These are phyloP conservation scores for Kalanchoe fedtschenkoi DNA, from an alignment of 164 flowering plant species.

Conservation along the genomic window DNA sequence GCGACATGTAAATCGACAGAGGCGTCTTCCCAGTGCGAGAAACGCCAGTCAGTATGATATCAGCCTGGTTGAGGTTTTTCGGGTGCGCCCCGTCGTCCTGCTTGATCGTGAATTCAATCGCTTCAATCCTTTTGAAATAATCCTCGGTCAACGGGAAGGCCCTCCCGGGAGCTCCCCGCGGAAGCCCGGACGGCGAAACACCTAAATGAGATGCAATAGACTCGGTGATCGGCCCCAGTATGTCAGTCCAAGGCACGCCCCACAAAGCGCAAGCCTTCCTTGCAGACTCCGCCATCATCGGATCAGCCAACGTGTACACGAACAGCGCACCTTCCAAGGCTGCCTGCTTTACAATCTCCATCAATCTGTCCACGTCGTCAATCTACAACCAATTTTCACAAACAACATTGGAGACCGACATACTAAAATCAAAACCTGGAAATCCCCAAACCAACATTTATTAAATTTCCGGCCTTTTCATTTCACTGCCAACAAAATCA, in stretches of 20 bases:
- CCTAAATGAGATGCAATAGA: conserved; percentile 73
- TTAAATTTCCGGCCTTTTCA: no score
- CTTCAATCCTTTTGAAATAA: conserved; percentile 74
- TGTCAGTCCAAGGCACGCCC: conserved; percentile 64
- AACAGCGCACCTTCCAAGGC: conserved; percentile 80
- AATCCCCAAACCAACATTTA: no score
- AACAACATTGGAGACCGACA: no score
- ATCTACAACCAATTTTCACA: conserved; percentile 25
- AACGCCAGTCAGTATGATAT: conserved; percentile 82
- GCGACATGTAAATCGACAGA: conserved; percentile 68
- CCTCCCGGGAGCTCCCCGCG: conserved; percentile 79
- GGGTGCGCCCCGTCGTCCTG: conserved; percentile 95
- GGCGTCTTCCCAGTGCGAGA: conserved; percentile 95
- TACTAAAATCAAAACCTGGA: no score
- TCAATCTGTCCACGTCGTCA: conserved; percentile 50
- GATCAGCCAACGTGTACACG: conserved; percentile 79
- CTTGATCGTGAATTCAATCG: conserved; percentile 85
- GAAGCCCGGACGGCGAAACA: conserved; percentile 75
- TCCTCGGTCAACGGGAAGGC: conserved; percentile 47
- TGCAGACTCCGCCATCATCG: conserved; percentile 68
- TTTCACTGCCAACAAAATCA: no score
- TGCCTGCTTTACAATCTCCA: conserved; percentile 81
- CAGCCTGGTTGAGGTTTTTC: conserved; percentile 53
- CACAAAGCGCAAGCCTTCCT: conserved; percentile 60
- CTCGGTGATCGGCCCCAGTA: conserved; percentile 75